Evolutionary conservation across 768 basidiomycete genomes (phyloP), one percentile per base, ranked within the genome.

Genomic region (Termitomyces sp.): DNA sequence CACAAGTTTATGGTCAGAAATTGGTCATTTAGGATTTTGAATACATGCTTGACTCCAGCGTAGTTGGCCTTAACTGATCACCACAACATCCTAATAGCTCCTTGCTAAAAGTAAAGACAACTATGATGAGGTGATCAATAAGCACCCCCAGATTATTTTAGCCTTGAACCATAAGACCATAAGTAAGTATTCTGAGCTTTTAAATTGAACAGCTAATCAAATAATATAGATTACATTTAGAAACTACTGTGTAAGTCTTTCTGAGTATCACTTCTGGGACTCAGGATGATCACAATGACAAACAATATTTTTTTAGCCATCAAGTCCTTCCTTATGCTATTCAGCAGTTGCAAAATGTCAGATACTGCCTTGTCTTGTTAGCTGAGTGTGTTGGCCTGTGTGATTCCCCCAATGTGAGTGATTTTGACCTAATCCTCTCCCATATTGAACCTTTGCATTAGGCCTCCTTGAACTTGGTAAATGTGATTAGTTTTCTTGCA

Each of bases 131-230:
- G 25, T 66, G 9, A 64, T 75, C 28, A 54, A 53, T 0, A 14
- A 59, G 11, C 70, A 70, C 47, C 76, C 74, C 10, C 64, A 54
- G 44, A 76, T 64, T 16, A 68, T 77, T 42, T 59, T 80, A 25
- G 61, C 75, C 0, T 65, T 79, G 46, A 78, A 76, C 58, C 78
- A 79, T 55, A 76, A 79, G 59, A 69, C 70, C 3, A 61, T 70
- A 46, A 67, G 74, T 74, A 59, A 46, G 61, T 61, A 28, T 16
- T 17, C 12, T 14, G 2, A 11, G 37, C n/a, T 35, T 16, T 17
- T 1, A 11, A 4, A 19, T 28, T 5, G 43, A 35, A 5, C 3
- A 9, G n/a, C 16, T 39, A 34, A 37, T 39, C 21, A 25, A 50
- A 2, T n/a, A n/a, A n/a, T 7, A 11, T 10, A 41, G 27, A 16